Base-by-base conservation (phyloP, 2,329 filamentous ascomycete species). In the Botrytis elliptica region DNA sequence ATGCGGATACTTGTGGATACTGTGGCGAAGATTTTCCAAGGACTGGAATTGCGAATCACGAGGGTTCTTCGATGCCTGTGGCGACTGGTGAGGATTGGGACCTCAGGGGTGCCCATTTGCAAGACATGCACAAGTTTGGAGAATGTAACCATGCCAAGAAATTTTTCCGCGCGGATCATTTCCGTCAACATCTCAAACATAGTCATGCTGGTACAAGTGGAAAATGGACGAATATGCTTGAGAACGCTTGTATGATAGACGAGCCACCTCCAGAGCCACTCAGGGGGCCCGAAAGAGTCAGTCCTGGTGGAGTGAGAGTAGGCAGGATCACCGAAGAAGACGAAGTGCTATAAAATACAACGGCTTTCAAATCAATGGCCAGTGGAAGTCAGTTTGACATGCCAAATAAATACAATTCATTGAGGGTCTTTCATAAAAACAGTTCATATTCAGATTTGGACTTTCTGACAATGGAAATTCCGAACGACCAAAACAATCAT, bases 81-180 rank as follows among this genome's bases (percentile, higher is more conserved):
- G 83, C 91, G 36, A 97, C 93, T 59, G 92, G 95, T 8, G 89
- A 93, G 71, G 93, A 98, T 81, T 98, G 95, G 95, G 93, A 97
- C 70, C 87, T 90, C 75, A 91, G 96, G 74, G 90, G 95, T 71
- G 91, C 93, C 73, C 96, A 99, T 84, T 85, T 99, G 71, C 95
- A 94, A 80, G 91, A 93, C 79, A 89, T 94, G 76, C 96, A 99
- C 85, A 99, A 99, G 82, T 99, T 97, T 82, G 90, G 94, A 76
- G 96, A 98, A 84, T 99, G 96, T 88, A 99, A 99, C 82, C 94
- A 96, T 80, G 92, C 93, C 78, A 99, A 99, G 86, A 98, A 98
- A 82, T 99, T 99, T 83, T 99, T 93, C 85, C 90, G 96, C 55
- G 96, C 96, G 49, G 96, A 99, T 82, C 96, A 99, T 82, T 99